Evolutionary conservation across 2,329 filamentous ascomycete genomes (phyloP), one percentile per base, ranked within the genome.

Genomic region (Cercospora zeae-maydis): DNA sequence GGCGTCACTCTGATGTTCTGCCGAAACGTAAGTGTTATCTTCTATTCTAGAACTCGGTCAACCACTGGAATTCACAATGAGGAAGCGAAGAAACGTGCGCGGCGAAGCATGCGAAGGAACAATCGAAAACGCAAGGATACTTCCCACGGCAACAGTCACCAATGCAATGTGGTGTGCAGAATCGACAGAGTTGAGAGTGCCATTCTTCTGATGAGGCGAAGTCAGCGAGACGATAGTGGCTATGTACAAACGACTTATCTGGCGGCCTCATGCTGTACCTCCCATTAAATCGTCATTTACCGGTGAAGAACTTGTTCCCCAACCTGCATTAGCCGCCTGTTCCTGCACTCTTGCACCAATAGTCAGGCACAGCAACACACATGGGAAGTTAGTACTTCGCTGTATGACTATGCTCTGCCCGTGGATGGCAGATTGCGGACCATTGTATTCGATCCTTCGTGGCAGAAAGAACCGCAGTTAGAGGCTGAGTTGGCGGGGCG

Each of bases 121-220:
- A 30, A 3, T 14, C 24, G 30, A 52, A 11, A 30, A 7, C 30
- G 24, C 47, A 30, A 30, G 47, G 24, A 52, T 30, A 33, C 47
- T 30, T 33, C 47, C 24, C 47, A 52, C 24, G 7, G 3, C 4
- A 39, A 8, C 39, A 52, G 5, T 10, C 24, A 52, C 30, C 30
- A 52, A 30, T 21, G 30, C 24, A 31, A 3, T 45, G n/a, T 24
- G 47, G 7, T 52, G 47, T 33, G 47, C 21, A 14, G 21, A 52
- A 31, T 30, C 24, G 27, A 52, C 11, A 21, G 14, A 52, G 13
- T 31, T 33, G 45, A 34, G 42, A 27, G 24, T 27, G 57, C 42
- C 7, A 51, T 59, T 36, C 24, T 59, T 36, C 24, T 6, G 24
- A 27, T 3, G 42, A 59, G 57, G 57, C 57, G 57, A 51, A 59